Conservation (phyloP, 176 grass and related monocot genomes). For the Oryza glumipatula region DNA sequence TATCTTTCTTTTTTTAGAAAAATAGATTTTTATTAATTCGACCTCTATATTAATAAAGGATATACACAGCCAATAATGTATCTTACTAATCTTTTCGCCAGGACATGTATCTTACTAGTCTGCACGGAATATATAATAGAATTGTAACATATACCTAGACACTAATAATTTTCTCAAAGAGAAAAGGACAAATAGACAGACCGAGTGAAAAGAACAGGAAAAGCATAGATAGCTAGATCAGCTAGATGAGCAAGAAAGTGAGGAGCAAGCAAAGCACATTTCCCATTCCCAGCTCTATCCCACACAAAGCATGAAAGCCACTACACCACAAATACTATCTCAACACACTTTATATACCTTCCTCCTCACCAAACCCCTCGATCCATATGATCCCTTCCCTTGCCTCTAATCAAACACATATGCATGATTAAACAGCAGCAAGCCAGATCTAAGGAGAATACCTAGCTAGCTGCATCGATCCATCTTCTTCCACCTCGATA, state of each 20-base stretch:
- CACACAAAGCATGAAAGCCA: not conserved
- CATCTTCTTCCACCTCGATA: not conserved
- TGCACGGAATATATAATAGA: not conserved
- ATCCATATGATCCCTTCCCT: not conserved
- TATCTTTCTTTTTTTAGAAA: too few species aligned
- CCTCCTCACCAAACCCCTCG: constrained; percentile 17
- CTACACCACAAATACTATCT: not conserved
- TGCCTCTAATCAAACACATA: not conserved
- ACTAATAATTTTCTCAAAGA: not conserved
- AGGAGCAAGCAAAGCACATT: not conserved
- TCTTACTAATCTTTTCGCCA: too few species aligned
- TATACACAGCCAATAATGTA: too few species aligned
- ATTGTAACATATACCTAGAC: not conserved
- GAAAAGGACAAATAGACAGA: not conserved
- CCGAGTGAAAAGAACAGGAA: not conserved
- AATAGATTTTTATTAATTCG: too few species aligned
- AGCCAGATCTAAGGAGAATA: not conserved
- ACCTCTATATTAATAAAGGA: too few species aligned
- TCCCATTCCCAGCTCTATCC: constrained; percentile 6
- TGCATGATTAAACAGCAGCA: not conserved
- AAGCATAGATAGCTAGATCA: not conserved
- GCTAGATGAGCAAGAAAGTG: not conserved
- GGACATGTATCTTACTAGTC: not conserved
- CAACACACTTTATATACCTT: not conserved
- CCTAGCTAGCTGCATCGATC: not conserved